Evolutionary conservation across 2,329 filamentous ascomycete species (phyloP).

Genomic region (Neofusicoccum ribis): DNA sequence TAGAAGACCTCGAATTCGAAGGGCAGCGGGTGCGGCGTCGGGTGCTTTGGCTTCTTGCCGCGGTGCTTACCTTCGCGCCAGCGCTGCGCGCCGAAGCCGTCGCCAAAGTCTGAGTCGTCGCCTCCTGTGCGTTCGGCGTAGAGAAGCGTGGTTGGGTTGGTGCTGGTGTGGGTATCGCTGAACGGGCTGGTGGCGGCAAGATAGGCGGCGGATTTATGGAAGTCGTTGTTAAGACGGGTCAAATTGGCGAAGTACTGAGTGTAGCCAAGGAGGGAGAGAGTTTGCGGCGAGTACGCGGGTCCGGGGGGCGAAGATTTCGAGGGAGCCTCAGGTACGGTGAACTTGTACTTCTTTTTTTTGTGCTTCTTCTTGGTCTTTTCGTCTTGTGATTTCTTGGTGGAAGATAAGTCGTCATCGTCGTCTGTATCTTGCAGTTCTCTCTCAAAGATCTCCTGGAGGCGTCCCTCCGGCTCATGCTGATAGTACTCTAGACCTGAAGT

Average conservation of each 20-base stretch:
- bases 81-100: constrained; percentile 36
- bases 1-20: constrained; percentile 85
- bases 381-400: constrained; percentile 44
- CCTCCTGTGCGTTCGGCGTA: constrained; percentile 25
- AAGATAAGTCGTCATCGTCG: constrained; percentile 33
- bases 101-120: constrained; percentile 28
- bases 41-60: constrained; percentile 47
- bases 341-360: constrained; percentile 44
- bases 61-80: constrained; percentile 67
- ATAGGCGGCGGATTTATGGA: constrained; percentile 29
- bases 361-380: constrained; percentile 50
- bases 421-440: constrained; percentile 29
- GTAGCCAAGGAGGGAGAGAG: constrained; percentile 75
- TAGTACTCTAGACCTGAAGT: not conserved
- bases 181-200: constrained; percentile 22
- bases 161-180: constrained; percentile 20
- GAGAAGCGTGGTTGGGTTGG: not conserved
- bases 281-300: constrained; percentile 85
- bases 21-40: constrained; percentile 59
- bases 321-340: constrained; percentile 66
- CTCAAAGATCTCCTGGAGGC: constrained; percentile 20
- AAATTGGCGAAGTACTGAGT: constrained; percentile 93
- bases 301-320: constrained; percentile 73
- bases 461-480: constrained; percentile 35
- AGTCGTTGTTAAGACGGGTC: constrained; percentile 81